These are phyloP conservation scores for Musa troglodytarum DNA, from an alignment of 176 grass and related monocot species.

Conservation along the genomic window DNA sequence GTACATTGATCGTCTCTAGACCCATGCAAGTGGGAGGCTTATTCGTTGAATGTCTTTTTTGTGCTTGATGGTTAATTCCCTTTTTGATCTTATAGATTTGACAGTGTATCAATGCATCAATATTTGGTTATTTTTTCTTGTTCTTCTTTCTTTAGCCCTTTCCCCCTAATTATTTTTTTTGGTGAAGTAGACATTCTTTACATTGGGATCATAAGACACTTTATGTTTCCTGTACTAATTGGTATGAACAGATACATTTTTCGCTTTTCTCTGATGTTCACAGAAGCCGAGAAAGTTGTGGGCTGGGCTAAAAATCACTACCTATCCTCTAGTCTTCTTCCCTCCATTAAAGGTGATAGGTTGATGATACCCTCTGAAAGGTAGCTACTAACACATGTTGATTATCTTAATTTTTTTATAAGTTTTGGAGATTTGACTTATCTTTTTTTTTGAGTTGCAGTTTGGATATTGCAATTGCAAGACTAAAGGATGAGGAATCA, in stretches of 20 bases:
- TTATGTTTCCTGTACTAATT: neutral
- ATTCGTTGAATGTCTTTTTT: neutral
- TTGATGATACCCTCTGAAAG: slow-evolving; percentile 79
- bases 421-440: neutral
- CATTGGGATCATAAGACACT: too few species aligned
- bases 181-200: too few species aligned
- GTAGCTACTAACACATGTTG: slow-evolving; percentile 32
- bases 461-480: slow-evolving; percentile 68
- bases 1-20: too few species aligned
- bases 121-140: neutral
- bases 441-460: slow-evolving; percentile 20
- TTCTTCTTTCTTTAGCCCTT: neutral
- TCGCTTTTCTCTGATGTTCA: slow-evolving; percentile 21
- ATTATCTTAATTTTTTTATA: slow-evolving; percentile 24
- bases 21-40: too few species aligned
- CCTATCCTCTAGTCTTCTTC: slow-evolving; percentile 55
- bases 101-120: neutral
- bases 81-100: neutral
- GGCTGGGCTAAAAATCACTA: slow-evolving; percentile 92
- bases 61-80: neutral
- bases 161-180: neutral
- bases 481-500: slow-evolving; percentile 59
- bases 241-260: neutral
- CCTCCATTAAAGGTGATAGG: slow-evolving; percentile 46
- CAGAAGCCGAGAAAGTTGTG: slow-evolving; percentile 73